Percentiles rank a stretch among this genome's conserved stretches.
Evolutionary conservation across 2,329 filamentous ascomycete genomes (phyloP).

Genomic region (Penicillium italicum): DNA sequence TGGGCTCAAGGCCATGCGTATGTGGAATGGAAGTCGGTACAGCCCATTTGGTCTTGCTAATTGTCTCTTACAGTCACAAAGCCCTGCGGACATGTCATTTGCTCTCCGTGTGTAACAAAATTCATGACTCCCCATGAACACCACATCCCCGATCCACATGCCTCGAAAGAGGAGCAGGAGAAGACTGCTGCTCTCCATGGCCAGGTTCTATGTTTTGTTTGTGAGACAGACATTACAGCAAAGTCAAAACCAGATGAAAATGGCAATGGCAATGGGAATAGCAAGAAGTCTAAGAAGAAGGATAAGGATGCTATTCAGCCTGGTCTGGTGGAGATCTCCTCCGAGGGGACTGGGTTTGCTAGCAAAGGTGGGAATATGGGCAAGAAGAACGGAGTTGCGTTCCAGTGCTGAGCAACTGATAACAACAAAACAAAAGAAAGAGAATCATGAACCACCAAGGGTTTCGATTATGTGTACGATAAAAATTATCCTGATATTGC

Average conservation of each 20-base stretch:
- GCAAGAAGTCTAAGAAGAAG: conserved; percentile 36
- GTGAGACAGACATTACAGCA: conserved; percentile 70
- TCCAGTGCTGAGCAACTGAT: conserved; percentile 63
- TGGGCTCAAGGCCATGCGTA: conserved; percentile 69
- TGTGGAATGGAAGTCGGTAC: conserved; percentile 16
- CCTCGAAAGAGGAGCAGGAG: conserved; percentile 49
- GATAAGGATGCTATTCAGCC: conserved; percentile 58
- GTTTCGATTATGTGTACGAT: conserved; percentile 6
- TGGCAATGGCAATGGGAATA: conserved; percentile 22
- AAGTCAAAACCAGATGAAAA: conserved; percentile 24
- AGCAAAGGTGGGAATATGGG: conserved; percentile 80
- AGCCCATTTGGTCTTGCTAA: not conserved
- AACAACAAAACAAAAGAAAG: not conserved
- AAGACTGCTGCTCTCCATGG: conserved; percentile 37
- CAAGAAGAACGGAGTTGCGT: conserved; percentile 72
- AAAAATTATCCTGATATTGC: conserved; percentile 12
- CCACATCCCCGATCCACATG: conserved; percentile 57
- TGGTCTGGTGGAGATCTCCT: conserved; percentile 74
- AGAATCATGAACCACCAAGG: not conserved
- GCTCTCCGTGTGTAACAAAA: conserved; percentile 75
- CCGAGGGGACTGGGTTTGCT: conserved; percentile 90
- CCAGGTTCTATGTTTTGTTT: conserved; percentile 74
- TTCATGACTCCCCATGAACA: conserved; percentile 64
- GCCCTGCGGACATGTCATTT: conserved; percentile 88
- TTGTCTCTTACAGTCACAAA: conserved; percentile 58